Conservation (phyloP, 2,329 filamentous ascomycete genomes). For the Penicillium aurantiogriseum region DNA sequence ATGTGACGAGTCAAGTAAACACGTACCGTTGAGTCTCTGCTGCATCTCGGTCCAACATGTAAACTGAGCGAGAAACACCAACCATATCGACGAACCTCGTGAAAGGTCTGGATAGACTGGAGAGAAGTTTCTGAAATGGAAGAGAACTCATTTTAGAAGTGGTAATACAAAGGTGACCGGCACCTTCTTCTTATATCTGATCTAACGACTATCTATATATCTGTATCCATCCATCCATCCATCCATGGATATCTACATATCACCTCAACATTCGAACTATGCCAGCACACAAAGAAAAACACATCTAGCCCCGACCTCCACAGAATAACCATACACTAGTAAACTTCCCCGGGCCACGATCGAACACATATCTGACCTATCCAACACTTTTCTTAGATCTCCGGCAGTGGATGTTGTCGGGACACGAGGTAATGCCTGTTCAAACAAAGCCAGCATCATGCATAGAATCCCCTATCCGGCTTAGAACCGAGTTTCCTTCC, state of each 20-base stretch:
- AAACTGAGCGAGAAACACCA: slow-evolving; percentile 9
- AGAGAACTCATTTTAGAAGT: not conserved
- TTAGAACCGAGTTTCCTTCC: not conserved
- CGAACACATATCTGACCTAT: not conserved
- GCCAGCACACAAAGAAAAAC: slow-evolving; percentile 5
- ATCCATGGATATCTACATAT: not conserved
- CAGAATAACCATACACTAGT: not conserved
- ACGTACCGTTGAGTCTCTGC: slow-evolving; percentile 25
- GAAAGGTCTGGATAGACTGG: not conserved
- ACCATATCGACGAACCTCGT: not conserved
- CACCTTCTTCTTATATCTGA: not conserved
- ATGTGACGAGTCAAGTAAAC: not conserved
- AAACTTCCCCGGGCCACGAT: not conserved
- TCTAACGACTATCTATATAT: not conserved
- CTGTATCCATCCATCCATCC: not conserved
- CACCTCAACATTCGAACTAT: not conserved
- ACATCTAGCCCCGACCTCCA: not conserved
- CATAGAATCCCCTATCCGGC: not conserved
- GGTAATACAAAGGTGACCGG: not conserved
- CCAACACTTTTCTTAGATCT: not conserved
- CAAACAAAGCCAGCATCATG: slow-evolving; percentile 2
- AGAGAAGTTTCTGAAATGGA: not conserved
- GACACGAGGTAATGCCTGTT: not conserved
- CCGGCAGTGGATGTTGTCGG: not conserved
- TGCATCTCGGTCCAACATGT: slow-evolving; percentile 21